A percentile compares a stretch with the other conserved stretches of the same genome.
These are phyloP conservation scores for Candida sithepensis DNA, from an alignment of 805 yeast genomes.

Conservation along the genomic window DNA sequence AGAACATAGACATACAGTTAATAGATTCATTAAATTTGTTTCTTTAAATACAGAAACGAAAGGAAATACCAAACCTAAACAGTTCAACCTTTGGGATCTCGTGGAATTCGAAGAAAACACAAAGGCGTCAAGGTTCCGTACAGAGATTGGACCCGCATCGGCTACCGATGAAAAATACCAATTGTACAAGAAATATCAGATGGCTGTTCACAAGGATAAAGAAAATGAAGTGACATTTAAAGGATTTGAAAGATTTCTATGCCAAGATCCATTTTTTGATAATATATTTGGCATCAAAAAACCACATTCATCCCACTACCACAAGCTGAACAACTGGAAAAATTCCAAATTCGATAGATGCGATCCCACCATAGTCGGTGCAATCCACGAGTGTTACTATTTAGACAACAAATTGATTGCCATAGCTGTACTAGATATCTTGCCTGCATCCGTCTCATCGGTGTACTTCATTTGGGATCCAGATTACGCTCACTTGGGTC, in stretches of 20 bases:
- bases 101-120: slow-evolving; percentile 13
- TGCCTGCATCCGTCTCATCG: slow-evolving; percentile 75
- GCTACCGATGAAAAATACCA: slow-evolving; percentile 57
- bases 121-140: slow-evolving; percentile 21
- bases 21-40: slow-evolving; percentile 50
- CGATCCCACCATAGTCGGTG: slow-evolving; percentile 41
- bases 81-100: slow-evolving; percentile 17
- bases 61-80: slow-evolving; percentile 5
- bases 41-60: slow-evolving; percentile 1
- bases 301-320: slow-evolving; percentile 31
- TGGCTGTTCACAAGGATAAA: slow-evolving; percentile 61
- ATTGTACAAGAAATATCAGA: slow-evolving; percentile 67
- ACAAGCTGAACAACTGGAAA: slow-evolving; percentile 38
- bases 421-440: slow-evolving; percentile 69
- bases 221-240: slow-evolving; percentile 40
- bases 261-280: slow-evolving; percentile 57
- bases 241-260: slow-evolving; percentile 63
- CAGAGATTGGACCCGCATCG: slow-evolving; percentile 50
- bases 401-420: slow-evolving; percentile 62
- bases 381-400: slow-evolving; percentile 78
- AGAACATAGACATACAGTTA: slow-evolving; percentile 63
- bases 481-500: slow-evolving; percentile 59
- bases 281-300: slow-evolving; percentile 12
- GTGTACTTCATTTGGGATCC: slow-evolving; percentile 91
- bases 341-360: slow-evolving; percentile 10